Evolutionary conservation across 306 rosid species (phyloP).

Genomic region (Vicia faba): DNA sequence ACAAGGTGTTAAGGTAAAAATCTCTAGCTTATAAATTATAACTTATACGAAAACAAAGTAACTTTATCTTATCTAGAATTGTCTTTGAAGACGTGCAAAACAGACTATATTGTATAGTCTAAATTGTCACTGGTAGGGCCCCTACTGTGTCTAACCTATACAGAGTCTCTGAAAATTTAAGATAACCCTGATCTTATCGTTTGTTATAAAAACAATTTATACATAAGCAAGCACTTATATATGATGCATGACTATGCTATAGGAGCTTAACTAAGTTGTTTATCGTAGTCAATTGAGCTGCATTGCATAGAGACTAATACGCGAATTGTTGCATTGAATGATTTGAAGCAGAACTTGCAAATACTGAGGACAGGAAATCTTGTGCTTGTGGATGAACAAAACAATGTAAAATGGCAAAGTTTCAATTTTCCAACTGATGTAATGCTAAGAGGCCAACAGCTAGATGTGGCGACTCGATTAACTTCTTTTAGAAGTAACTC

Average conservation of each 20-base stretch:
- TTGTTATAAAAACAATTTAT: neutral
- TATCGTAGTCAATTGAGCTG: neutral
- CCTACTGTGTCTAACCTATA: too few species aligned
- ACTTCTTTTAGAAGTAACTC: constrained; percentile 65
- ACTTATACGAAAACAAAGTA: neutral
- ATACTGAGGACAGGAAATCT: constrained; percentile 66
- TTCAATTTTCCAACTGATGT: constrained; percentile 91
- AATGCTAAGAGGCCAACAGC: constrained; percentile 82
- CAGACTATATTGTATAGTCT: too few species aligned
- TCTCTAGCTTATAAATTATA: neutral
- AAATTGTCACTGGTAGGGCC: too few species aligned
- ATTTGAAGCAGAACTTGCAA: constrained; percentile 61
- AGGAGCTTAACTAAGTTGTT: neutral
- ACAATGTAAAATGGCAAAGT: constrained; percentile 81
- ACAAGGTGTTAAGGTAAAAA: constrained; percentile 90
- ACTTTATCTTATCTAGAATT: neutral
- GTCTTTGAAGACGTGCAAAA: too few species aligned
- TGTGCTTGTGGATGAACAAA: constrained; percentile 61
- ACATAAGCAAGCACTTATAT: neutral
- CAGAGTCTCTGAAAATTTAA: too few species aligned
- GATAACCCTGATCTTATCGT: too few species aligned
- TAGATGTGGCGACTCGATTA: constrained; percentile 72
- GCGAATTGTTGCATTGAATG: constrained; percentile 27
- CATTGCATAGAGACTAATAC: constrained; percentile 33
- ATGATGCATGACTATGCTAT: neutral